Evolutionary conservation across 2,329 filamentous ascomycete species (phyloP).

Genomic region (Aspergillus costaricaensis): DNA sequence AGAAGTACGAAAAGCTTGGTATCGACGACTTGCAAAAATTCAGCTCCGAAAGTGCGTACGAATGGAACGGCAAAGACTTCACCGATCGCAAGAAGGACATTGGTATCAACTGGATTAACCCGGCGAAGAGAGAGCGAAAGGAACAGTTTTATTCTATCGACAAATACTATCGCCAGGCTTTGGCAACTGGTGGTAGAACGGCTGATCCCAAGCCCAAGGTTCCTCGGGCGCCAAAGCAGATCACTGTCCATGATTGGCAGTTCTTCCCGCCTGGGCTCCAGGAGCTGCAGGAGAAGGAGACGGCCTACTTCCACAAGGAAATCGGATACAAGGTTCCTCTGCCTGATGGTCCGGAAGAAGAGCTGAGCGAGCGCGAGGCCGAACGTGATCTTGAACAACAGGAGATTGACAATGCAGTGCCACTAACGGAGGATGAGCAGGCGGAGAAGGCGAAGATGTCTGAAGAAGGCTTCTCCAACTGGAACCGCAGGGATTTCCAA

Average conservation of each 20-base stretch:
- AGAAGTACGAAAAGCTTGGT: constrained; percentile 94
- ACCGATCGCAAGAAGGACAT: constrained; percentile 89
- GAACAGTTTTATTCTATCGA: constrained; percentile 98
- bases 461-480: constrained; percentile 83
- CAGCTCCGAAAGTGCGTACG: constrained; percentile 93
- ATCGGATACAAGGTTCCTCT: constrained; percentile 93
- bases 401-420: constrained; percentile 88
- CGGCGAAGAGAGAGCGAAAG: constrained; percentile 95
- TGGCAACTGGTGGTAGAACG: constrained; percentile 76
- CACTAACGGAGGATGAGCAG: constrained; percentile 85
- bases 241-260: constrained; percentile 91
- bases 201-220: constrained; percentile 91
- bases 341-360: constrained; percentile 85
- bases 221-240: constrained; percentile 91
- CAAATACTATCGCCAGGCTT: constrained; percentile 92
- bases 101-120: constrained; percentile 95
- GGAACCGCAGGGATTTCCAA: constrained; percentile 97
- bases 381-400: constrained; percentile 85
- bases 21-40: constrained; percentile 98
- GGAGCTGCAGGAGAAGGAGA: constrained; percentile 94
- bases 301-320: constrained; percentile 92
- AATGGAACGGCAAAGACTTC: constrained; percentile 98
- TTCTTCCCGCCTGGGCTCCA: constrained; percentile 85
- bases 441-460: constrained; percentile 82
- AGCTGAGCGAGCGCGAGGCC: constrained; percentile 78